These are phyloP conservation scores for Globisporangium uncinulatum DNA, from an alignment of 352 stramenopile species.

Conservation along the genomic window DNA sequence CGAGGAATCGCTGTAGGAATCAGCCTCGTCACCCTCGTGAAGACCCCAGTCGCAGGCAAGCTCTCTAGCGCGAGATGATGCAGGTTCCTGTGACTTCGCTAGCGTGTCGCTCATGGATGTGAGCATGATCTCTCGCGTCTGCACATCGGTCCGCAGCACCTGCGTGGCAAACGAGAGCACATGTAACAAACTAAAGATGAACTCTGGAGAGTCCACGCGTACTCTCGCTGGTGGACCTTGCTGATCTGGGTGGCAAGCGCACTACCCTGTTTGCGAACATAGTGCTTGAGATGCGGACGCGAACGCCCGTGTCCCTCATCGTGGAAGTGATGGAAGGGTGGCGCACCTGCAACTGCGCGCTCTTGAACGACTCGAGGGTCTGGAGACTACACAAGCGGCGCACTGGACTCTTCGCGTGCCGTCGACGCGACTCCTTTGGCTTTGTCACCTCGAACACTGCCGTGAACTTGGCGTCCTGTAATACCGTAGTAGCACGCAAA, in stretches of 20 bases:
- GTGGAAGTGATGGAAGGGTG: no score
- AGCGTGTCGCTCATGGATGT: constrained; percentile 4
- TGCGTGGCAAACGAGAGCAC: constrained; percentile 1
- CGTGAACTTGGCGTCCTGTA: constrained; percentile 33
- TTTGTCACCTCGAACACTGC: constrained; percentile 24
- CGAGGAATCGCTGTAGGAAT: no score
- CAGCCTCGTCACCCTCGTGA: neutral
- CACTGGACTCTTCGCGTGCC: neutral
- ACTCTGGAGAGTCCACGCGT: neutral
- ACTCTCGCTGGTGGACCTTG: constrained; percentile 17
- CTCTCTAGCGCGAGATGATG: neutral
- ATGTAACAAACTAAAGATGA: neutral
- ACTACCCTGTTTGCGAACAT: constrained; percentile 11
- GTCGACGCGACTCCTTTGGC: neutral
- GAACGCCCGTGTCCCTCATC: no score
- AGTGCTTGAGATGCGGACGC: no score
- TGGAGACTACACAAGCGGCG: neutral
- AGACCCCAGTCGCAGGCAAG: no score
- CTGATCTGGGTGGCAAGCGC: constrained; percentile 28
- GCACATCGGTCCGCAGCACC: constrained; percentile 26
- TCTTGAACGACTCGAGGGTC: constrained; percentile 2
- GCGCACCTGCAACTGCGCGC: constrained; percentile 1
- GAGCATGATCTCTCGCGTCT: constrained; percentile 38
- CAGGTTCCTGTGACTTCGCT: neutral
- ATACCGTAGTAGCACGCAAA: neutral